These are phyloP conservation scores for Hypoxylon trugodes DNA, from an alignment of 495 filamentous ascomycete species.

Conservation along the genomic window DNA sequence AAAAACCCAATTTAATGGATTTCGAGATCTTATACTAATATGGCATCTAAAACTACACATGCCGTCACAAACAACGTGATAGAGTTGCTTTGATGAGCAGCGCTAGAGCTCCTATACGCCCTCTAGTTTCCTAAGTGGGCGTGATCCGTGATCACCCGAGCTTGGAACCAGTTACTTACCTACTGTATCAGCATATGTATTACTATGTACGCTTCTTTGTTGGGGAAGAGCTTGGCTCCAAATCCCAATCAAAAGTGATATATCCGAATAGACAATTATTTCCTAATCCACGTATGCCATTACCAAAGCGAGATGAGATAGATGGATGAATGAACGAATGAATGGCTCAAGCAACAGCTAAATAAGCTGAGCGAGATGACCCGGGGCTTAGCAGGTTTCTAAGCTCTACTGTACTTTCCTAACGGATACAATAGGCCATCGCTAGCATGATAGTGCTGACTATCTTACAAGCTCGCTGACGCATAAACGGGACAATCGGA, in stretches of 20 bases:
- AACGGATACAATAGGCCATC: constrained; percentile 5
- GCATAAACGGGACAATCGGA: constrained; percentile 8
- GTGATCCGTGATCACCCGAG: constrained; percentile 15
- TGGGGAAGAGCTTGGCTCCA: constrained; percentile 15
- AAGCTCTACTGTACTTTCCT: not conserved
- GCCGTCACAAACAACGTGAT: not conserved
- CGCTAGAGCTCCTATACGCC: constrained; percentile 5
- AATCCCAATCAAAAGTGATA: not conserved
- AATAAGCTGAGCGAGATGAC: not conserved
- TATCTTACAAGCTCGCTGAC: constrained; percentile 9
- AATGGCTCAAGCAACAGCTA: not conserved
- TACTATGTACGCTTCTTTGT: constrained; percentile 26
- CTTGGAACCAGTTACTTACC: constrained; percentile 25
- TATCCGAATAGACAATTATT: constrained; percentile 14
- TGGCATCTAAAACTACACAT: not conserved
- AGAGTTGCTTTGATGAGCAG: constrained; percentile 8
- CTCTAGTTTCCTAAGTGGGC: not conserved
- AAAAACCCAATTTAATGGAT: not conserved
- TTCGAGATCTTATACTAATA: not conserved
- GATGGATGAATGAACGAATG: not conserved
- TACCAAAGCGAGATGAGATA: not conserved
- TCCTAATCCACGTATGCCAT: not conserved
- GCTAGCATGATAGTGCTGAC: constrained; percentile 6
- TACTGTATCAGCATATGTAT: constrained; percentile 23
- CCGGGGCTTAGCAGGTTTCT: too few relatives aligned